Evolutionary conservation across 768 basidiomycete species (phyloP).

Genomic region (Pholiota microspora): DNA sequence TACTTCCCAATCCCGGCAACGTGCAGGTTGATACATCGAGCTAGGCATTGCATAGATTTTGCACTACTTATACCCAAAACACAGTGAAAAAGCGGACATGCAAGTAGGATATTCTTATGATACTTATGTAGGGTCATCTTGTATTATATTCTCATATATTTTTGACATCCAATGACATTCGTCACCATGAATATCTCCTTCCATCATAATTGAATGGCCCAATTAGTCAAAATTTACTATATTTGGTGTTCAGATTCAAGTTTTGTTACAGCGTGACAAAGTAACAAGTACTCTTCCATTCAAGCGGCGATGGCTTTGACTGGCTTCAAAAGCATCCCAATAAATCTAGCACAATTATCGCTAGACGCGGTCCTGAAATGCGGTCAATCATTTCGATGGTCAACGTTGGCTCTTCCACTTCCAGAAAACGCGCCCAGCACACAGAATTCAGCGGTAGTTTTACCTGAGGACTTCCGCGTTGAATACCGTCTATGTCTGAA

Average conservation of each 20-base stretch:
- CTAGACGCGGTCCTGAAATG: constrained; percentile 75
- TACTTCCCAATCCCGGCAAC: constrained; percentile 14
- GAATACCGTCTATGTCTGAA: constrained; percentile 81
- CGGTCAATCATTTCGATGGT: constrained; percentile 89
- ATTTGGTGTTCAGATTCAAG: not conserved
- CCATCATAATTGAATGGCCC: not conserved
- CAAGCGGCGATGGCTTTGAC: constrained; percentile 22
- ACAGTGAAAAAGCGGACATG: too few relatives aligned
- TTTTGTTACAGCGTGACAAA: too few relatives aligned
- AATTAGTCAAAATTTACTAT: not conserved
- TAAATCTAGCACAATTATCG: constrained; percentile 70
- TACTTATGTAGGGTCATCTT: not conserved
- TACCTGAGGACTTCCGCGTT: constrained; percentile 23
- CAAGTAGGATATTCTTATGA: too few relatives aligned
- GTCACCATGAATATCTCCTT: not conserved
- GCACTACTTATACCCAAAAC: too few relatives aligned
- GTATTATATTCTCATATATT: not conserved
- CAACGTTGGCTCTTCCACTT: constrained; percentile 37
- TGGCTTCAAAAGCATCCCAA: constrained; percentile 44
- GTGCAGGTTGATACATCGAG: not conserved
- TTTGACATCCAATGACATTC: not conserved
- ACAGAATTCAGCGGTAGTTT: constrained; percentile 4
- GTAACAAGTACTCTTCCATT: not conserved
- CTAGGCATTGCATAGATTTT: not conserved
- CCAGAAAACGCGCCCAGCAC: not conserved